These are phyloP conservation scores for Vigna radiata DNA, from an alignment of 306 rosid species.

Conservation along the genomic window DNA sequence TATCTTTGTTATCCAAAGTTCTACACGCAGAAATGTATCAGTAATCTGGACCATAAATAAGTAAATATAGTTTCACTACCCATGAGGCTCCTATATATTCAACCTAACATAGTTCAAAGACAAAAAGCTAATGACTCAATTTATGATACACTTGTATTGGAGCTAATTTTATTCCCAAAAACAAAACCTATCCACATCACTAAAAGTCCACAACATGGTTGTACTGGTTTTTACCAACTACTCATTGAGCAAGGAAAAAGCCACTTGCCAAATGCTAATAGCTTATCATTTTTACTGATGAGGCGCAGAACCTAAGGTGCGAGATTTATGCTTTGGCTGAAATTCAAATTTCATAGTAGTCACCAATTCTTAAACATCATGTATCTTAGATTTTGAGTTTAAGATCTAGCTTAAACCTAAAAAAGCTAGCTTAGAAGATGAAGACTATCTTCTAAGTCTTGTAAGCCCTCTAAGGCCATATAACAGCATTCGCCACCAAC, in stretches of 20 bases:
- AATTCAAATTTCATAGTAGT: too few species aligned
- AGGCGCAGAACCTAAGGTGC: not conserved
- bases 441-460: too few species aligned
- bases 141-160: not conserved
- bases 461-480: too few species aligned
- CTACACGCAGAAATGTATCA: not conserved
- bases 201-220: too few species aligned
- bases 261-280: not conserved
- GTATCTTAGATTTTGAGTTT: too few species aligned
- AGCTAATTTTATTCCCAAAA: not conserved
- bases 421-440: too few species aligned
- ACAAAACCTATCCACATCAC: not conserved
- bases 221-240: not conserved
- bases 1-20: not conserved
- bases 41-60: not conserved
- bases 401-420: too few species aligned
- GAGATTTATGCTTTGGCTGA: not conserved
- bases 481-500: too few species aligned
- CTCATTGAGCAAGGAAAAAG: not conserved
- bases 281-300: not conserved
- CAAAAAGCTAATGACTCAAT: not conserved
- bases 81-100: not conserved
- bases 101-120: not conserved
- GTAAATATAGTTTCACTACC: not conserved
- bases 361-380: too few species aligned